These are phyloP conservation scores for Bryoerythrophyllum caledonicum DNA, from an alignment of 225 moss, liverwort and hornwort species.

Conservation along the genomic window DNA sequence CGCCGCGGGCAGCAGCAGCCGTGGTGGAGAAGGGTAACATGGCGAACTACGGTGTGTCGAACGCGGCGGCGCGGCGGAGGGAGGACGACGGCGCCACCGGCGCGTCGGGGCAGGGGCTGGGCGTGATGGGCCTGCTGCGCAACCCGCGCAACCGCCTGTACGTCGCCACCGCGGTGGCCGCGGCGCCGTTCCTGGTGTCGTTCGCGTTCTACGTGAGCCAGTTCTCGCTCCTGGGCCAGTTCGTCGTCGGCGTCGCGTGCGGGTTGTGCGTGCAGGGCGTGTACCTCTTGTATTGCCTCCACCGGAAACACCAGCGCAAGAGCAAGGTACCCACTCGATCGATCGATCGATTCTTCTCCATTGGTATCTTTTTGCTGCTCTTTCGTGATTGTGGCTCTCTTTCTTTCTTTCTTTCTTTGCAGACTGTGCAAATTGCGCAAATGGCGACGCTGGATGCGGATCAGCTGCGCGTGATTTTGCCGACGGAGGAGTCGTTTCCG, in stretches of 20 bases:
- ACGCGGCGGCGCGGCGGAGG: constrained; percentile 30
- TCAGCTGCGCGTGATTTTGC: constrained; percentile 47
- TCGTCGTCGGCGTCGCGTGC: constrained; percentile 47
- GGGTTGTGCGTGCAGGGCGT: constrained; percentile 56
- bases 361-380: no score
- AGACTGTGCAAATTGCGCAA: constrained; percentile 72
- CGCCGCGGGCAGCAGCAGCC: not conserved
- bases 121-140: constrained; percentile 29
- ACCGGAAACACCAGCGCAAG: constrained; percentile 70
- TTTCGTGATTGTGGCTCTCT: no score
- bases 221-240: constrained; percentile 58
- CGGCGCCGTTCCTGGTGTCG: constrained; percentile 51
- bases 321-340: constrained; percentile 34
- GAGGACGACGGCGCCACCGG: constrained; percentile 26
- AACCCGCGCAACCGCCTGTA: constrained; percentile 54
- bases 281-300: constrained; percentile 53
- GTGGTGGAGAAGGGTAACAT: constrained; percentile 11
- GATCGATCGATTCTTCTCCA: no score
- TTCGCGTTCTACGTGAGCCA: constrained; percentile 60
- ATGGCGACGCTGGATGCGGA: constrained; percentile 49
- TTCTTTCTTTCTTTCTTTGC: not conserved
- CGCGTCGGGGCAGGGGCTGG: not conserved
- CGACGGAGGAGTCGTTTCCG: constrained; percentile 46
- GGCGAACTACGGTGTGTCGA: constrained; percentile 22
- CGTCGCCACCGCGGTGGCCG: constrained; percentile 46